A percentile compares a stretch with the other conserved stretches of the same genome.
Evolutionary conservation across 352 stramenopile genomes (phyloP).

Genomic region (Hyaloperonospora arabidopsidis): DNA sequence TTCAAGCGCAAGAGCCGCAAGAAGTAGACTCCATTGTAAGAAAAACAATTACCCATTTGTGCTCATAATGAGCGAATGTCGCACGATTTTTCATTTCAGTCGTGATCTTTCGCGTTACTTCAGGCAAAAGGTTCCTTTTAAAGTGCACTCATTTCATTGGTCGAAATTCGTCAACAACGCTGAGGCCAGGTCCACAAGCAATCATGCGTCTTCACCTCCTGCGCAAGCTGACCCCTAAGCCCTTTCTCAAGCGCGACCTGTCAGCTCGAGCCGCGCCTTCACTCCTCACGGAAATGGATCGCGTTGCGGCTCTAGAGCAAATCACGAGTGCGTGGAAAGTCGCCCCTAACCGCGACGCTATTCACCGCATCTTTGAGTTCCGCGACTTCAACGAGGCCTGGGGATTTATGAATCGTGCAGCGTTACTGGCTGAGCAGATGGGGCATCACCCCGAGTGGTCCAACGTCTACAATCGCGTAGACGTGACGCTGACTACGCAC

Average conservation of each 20-base stretch:
- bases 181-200: background rate
- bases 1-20: constrained; percentile 75
- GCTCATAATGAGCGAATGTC: no score
- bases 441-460: constrained; percentile 98
- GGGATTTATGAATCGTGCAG: constrained; percentile 70
- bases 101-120: background rate
- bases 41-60: no score
- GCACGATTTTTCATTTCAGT: no score
- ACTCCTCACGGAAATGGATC: constrained; percentile 42
- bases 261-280: constrained; percentile 33
- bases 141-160: constrained; percentile 11
- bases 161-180: constrained; percentile 5
- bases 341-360: constrained; percentile 65
- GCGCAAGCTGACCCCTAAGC: constrained; percentile 5
- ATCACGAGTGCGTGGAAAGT: constrained; percentile 45
- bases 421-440: constrained; percentile 79
- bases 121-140: no score
- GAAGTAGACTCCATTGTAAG: constrained; percentile 33
- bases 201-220: background rate
- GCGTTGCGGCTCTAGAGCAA: constrained; percentile 30
- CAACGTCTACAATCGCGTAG: constrained; percentile 97
- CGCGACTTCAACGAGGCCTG: constrained; percentile 77
- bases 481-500: constrained; percentile 95
- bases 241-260: constrained; percentile 12
- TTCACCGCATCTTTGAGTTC: constrained; percentile 79